Conservation (phyloP, 768 basidiomycete species). For the Chalciporus pseudorubinellus region DNA sequence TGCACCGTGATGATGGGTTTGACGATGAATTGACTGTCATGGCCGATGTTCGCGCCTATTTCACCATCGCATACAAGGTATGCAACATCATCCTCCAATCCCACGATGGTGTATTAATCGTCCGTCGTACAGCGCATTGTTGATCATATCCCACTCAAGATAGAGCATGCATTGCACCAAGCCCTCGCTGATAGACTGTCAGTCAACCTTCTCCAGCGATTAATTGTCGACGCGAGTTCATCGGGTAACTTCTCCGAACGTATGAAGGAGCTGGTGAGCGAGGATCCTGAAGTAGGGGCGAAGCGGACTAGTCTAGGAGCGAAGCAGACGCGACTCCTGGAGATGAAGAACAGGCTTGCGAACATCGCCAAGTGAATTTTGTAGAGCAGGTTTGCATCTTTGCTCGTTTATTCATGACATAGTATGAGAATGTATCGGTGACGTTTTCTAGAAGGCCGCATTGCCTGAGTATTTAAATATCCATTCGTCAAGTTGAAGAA, state of each 20-base stretch:
- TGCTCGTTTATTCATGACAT: too few relatives aligned
- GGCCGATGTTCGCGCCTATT: conserved; percentile 56
- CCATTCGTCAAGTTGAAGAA: too few relatives aligned
- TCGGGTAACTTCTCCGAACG: conserved; percentile 22
- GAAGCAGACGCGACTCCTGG: conserved; percentile 36
- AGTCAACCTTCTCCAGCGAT: conserved; percentile 33
- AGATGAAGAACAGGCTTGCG: conserved; percentile 36
- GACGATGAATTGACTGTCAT: conserved; percentile 49
- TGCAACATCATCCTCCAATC: not conserved
- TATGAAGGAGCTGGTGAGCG: conserved; percentile 43
- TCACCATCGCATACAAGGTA: conserved; percentile 54
- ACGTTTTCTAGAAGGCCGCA: too few relatives aligned
- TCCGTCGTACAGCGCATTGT: too few relatives aligned
- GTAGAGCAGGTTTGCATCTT: too few relatives aligned
- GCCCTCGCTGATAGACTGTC: conserved; percentile 37
- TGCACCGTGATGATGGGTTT: conserved; percentile 28
- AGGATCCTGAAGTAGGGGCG: conserved; percentile 40
- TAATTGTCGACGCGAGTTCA: conserved; percentile 23
- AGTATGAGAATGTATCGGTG: too few relatives aligned
- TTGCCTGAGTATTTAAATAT: too few relatives aligned
- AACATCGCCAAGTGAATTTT: conserved; percentile 22
- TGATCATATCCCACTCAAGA: too few relatives aligned
- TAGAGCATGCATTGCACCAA: conserved; percentile 11
- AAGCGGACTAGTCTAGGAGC: conserved; percentile 35
- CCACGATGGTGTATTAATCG: too few relatives aligned